Conservation (phyloP, 2,329 filamentous ascomycete species). For the Hirsutella rhossiliensis region DNA sequence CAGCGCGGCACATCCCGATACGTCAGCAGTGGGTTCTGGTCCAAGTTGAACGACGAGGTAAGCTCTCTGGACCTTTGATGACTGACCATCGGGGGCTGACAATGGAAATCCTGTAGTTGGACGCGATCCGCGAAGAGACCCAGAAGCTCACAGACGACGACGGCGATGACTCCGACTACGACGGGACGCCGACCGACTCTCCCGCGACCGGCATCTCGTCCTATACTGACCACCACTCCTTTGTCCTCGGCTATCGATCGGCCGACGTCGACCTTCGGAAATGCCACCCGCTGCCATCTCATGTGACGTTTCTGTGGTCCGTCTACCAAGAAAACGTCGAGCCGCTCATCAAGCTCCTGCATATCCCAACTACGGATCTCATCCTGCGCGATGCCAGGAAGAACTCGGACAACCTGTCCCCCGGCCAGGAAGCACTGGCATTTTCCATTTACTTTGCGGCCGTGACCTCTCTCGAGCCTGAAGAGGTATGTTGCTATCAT, state of each 20-base stretch:
- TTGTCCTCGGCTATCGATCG: slow-evolving; percentile 62
- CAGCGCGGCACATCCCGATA: slow-evolving; percentile 57
- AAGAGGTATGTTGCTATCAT: slow-evolving; percentile 31
- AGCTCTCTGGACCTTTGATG: slow-evolving; percentile 5
- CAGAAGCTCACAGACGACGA: slow-evolving; percentile 32
- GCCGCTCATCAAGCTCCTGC: slow-evolving; percentile 58
- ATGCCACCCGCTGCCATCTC: slow-evolving; percentile 53
- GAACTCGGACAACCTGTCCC: slow-evolving; percentile 44
- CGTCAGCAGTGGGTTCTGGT: slow-evolving; percentile 67
- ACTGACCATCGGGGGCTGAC: not conserved
- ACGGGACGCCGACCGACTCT: slow-evolving; percentile 39
- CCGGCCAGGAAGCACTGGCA: slow-evolving; percentile 47
- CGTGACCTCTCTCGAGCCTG: slow-evolving; percentile 46
- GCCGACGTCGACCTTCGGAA: slow-evolving; percentile 53
- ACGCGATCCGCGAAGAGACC: slow-evolving; percentile 35
- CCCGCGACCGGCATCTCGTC: slow-evolving; percentile 18
- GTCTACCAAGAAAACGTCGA: slow-evolving; percentile 64
- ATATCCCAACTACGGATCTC: slow-evolving; percentile 53
- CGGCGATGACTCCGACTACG: slow-evolving; percentile 43
- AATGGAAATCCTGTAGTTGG: slow-evolving; percentile 13
- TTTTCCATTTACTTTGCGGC: slow-evolving; percentile 51
- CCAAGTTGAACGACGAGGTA: slow-evolving; percentile 63
- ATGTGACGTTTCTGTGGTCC: slow-evolving; percentile 57
- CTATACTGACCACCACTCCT: slow-evolving; percentile 50
- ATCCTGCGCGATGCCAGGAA: slow-evolving; percentile 48